Conservation (phyloP, 495 filamentous ascomycete species). For the Haplographium delicatum region DNA sequence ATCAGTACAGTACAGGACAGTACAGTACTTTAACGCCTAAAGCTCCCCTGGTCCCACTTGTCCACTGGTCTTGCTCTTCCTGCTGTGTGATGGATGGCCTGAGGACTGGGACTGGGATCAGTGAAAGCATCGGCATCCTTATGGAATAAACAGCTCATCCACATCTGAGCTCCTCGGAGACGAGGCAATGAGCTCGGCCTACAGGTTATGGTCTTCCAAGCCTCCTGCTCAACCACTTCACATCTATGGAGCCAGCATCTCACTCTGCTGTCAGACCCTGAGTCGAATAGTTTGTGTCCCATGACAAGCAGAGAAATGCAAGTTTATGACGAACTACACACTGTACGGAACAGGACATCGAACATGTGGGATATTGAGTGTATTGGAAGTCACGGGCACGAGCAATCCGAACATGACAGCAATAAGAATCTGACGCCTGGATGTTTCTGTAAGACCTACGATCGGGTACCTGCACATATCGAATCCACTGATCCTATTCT, state of each 20-base stretch:
- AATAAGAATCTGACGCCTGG: neutral
- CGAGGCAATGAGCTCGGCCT: neutral
- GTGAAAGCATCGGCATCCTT: neutral
- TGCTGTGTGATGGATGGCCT: constrained; percentile 5
- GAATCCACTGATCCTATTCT: neutral
- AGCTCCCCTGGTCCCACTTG: constrained; percentile 7
- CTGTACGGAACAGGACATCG: too few species aligned
- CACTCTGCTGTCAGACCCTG: neutral
- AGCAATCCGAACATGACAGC: neutral
- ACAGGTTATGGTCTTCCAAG: neutral
- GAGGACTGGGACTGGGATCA: neutral
- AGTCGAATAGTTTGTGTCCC: neutral
- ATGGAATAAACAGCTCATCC: neutral
- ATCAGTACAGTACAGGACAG: neutral
- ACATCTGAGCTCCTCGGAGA: too few species aligned
- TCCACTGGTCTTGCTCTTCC: too few species aligned
- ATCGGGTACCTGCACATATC: constrained; percentile 21
- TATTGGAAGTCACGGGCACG: constrained; percentile 6
- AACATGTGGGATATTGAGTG: too few species aligned
- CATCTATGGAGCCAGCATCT: constrained; percentile 1
- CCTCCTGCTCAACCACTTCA: neutral
- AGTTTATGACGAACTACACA: too few species aligned
- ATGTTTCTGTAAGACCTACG: constrained; percentile 12
- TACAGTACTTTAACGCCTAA: constrained; percentile 11
- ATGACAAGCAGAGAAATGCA: constrained; percentile 7